A percentile compares a stretch with the other conserved stretches of the same genome.
These are phyloP conservation scores for Aspergillus clavatus DNA, from an alignment of 2,329 filamentous ascomycete genomes.

Conservation along the genomic window DNA sequence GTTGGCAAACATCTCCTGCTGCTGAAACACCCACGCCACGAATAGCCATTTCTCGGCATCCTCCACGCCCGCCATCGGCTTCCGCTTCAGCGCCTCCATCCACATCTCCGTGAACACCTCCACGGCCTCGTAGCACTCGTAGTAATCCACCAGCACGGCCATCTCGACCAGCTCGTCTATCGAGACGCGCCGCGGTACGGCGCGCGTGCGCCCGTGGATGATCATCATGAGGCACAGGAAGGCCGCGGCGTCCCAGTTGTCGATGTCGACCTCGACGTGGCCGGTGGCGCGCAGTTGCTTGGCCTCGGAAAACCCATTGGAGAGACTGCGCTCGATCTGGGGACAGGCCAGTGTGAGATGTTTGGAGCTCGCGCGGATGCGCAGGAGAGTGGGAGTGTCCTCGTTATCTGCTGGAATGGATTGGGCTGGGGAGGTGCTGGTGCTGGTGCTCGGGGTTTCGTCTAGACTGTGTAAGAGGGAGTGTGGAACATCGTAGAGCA, in stretches of 20 bases:
- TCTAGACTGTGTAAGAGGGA: conserved; percentile 4
- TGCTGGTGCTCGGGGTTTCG: neutral
- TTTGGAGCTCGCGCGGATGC: conserved; percentile 4
- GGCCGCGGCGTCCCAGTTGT: conserved; percentile 15
- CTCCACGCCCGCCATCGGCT: neutral
- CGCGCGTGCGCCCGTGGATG: conserved; percentile 14
- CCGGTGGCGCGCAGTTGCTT: neutral
- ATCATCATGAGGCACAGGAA: conserved; percentile 19
- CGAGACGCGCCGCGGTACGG: conserved; percentile 5
- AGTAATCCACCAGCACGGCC: conserved; percentile 19
- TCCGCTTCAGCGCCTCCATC: conserved; percentile 1
- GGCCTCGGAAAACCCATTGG: neutral
- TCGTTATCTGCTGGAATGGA: neutral
- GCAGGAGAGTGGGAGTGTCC: neutral
- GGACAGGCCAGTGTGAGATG: conserved; percentile 1
- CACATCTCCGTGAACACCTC: conserved; percentile 14
- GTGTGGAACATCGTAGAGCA: neutral
- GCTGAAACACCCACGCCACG: conserved; percentile 6
- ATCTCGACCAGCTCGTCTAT: conserved; percentile 4
- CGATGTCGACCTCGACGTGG: neutral
- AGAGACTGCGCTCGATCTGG: conserved; percentile 2
- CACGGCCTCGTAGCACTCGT: conserved; percentile 15
- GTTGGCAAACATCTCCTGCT: neutral
- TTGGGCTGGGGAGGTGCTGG: neutral
- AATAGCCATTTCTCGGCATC: neutral